Evolutionary conservation across 768 basidiomycete species (phyloP), one percentile per base, ranked within the genome.

Genomic region (Boletellus emodensis): DNA sequence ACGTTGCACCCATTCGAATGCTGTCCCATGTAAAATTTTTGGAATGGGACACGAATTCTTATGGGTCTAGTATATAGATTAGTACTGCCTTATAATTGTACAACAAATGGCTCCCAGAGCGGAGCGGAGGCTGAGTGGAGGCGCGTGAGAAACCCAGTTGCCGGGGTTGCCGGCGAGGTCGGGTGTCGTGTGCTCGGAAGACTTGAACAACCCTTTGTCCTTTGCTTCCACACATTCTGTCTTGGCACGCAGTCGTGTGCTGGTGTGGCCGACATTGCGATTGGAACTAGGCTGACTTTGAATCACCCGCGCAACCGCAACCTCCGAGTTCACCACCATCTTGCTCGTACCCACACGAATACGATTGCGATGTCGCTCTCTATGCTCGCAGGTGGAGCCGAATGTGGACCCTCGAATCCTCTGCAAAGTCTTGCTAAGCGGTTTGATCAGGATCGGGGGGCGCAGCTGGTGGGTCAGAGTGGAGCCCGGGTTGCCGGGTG

Each of bases 391-490:
- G 81, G 78, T 40, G 65, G 65, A 1, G 83, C 88, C 1, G 90
- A 92, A 39, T 95, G 92, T 57, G 93, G 93, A 1, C 91, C 93
- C 6, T 79, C 80, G 1, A 95, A 93, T 65, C 83, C 90, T 11
- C 68, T 95, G 15, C 88, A 90, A 61, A 80, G 77, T 14, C 79
- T 95, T 6, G 77, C 87, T 0, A 94, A 93, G 62, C 76, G 79
- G 40, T 85, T 92, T 54, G 88, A 90, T 56, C 76, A 79, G 39
- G 91, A 94, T 64, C 77, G 88, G 59, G 88, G 87, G 9, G 61
- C 80, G 2, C 87, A 90, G 65, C 89, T 90, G 75, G 90, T 91
- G 60, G 20, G 66, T 61, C 26, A 7, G 12, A 3, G 28, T 32
- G 45, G 41, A 36, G 40, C 49, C 56, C 46, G 58, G 49, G 15